Evolutionary conservation across 2,329 filamentous ascomycete genomes (phyloP), one percentile per base, ranked within the genome.

Genomic region (Monosporascus sp.): DNA sequence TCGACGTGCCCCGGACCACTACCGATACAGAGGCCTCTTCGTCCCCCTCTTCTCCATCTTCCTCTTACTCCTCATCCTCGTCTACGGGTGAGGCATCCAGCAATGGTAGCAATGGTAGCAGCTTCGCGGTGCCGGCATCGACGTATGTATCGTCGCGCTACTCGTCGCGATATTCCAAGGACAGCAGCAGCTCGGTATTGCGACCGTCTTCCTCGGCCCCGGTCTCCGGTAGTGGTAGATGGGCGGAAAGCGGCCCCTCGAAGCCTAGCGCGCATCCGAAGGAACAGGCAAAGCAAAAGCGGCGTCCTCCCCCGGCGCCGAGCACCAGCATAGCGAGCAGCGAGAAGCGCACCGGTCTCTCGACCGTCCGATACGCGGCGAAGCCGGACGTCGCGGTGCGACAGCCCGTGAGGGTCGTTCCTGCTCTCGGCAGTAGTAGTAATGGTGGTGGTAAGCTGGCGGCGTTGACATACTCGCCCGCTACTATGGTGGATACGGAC

Each of bases 301-400:
- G 14, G 14, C 37, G 35, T 11, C 53, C 55, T 27, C 57, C 52
- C 31, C 55, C 37, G 8, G 57, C 58, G 8, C 58, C 63, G 1
- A 64, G 61, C 56, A 63, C 60, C 38, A 66, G 63, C 51, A 61
- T 63, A 20, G 52, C 62, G 1, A 60, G 58, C 40, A 62, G 57
- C 52, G 49, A 55, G 7, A 58, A 58, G 8, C 62, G 60, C 53
- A 64, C 64, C 22, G 56, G 61, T 11, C 38, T 65, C 2, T 63
- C 63, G 5, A 63, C 63, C 3, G 61, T 65, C 37, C 54, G 64
- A 11, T 66, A 66, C 51, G 63, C 63, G 8, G 55, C 59, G 14
- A 35, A 60, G 54, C 64, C 64, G 7, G 63, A 65, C 51, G 52
- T 65, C 49, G 63, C 64, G 7, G 58, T 66, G 9, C 59, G 61